Conservation (phyloP, 2,329 filamentous ascomycete species). For the Knoxdaviesia proteae region DNA sequence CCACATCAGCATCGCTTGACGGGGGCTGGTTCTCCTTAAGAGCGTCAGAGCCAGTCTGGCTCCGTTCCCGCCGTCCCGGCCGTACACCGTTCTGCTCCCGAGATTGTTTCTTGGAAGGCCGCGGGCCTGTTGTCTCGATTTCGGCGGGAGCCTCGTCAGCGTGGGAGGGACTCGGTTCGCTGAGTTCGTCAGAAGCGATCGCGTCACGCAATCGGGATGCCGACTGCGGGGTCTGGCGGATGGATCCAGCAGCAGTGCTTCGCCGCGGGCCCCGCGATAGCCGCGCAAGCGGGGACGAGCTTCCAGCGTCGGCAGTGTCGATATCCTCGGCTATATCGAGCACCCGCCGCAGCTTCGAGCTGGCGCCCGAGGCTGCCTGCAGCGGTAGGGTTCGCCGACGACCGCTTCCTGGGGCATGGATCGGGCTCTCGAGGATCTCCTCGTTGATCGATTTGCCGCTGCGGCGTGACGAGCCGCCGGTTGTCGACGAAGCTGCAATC, state of each 20-base stretch:
- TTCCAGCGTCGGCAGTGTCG: conserved; percentile 9
- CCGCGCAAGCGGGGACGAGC: conserved; percentile 20
- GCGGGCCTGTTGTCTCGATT: background rate
- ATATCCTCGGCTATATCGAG: conserved; percentile 12
- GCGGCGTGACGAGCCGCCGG: background rate
- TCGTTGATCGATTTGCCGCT: conserved; percentile 9
- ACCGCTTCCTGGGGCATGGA: conserved; percentile 33
- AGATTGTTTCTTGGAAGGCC: no score
- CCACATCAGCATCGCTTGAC: conserved; percentile 12
- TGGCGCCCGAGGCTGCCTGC: conserved; percentile 16
- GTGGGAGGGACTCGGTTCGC: conserved; percentile 13
- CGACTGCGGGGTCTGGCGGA: conserved; percentile 11
- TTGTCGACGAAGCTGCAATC: conserved; percentile 1
- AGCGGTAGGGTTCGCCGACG: conserved; percentile 19
- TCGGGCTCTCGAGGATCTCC: conserved; percentile 32
- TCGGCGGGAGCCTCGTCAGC: conserved; percentile 4
- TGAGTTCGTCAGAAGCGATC: conserved; percentile 6
- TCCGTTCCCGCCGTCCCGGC: background rate
- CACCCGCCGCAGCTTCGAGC: conserved; percentile 20
- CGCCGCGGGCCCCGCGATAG: conserved; percentile 14
- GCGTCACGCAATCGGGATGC: conserved; percentile 1
- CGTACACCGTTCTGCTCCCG: background rate
- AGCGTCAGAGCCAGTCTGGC: background rate
- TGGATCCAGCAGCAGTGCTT: conserved; percentile 12
- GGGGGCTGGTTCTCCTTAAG: conserved; percentile 6